Conservation (phyloP, 108 stramenopile genomes). For the Conticribra guillardii region DNA sequence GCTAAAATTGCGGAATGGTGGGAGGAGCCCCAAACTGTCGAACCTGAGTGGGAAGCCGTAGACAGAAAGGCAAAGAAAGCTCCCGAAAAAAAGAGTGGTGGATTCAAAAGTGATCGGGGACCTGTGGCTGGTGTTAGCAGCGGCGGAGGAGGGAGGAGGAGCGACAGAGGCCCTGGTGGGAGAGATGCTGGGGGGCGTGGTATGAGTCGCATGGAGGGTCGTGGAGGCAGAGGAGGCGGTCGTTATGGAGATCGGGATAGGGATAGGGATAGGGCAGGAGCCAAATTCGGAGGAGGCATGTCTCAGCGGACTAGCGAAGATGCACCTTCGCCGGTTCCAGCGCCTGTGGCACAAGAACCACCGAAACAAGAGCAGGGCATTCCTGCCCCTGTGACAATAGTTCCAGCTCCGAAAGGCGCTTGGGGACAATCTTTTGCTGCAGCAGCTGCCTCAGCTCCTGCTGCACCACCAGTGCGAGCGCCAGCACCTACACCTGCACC, state of each 20-base stretch:
- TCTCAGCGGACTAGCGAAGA: not conserved
- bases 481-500: slow-evolving; percentile 12
- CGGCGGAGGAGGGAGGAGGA: not conserved
- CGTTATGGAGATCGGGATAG: slow-evolving; percentile 39
- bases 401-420: slow-evolving; percentile 64
- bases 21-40: slow-evolving; percentile 66
- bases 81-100: slow-evolving; percentile 33
- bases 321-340: slow-evolving; percentile 29
- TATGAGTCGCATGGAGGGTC: slow-evolving; percentile 27
- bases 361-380: slow-evolving; percentile 24
- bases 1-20: slow-evolving; percentile 80
- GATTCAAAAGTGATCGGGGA: not conserved
- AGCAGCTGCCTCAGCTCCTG: slow-evolving; percentile 23
- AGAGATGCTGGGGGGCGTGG: slow-evolving; percentile 11
- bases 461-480: slow-evolving; percentile 8
- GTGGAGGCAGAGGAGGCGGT: slow-evolving; percentile 53
- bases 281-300: slow-evolving; percentile 19
- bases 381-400: slow-evolving; percentile 53
- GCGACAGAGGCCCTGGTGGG: slow-evolving; percentile 17
- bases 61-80: slow-evolving; percentile 68
- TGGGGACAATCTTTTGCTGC: slow-evolving; percentile 64
- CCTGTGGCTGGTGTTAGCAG: not conserved
- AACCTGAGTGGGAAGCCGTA: slow-evolving; percentile 80
- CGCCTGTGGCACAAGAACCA: slow-evolving; percentile 31
- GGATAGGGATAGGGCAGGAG: slow-evolving; percentile 28